Percentiles rank a stretch among this genome's conserved stretches.
Conservation (phyloP, 441 rosid genomes). For the Capsella rubella region DNA sequence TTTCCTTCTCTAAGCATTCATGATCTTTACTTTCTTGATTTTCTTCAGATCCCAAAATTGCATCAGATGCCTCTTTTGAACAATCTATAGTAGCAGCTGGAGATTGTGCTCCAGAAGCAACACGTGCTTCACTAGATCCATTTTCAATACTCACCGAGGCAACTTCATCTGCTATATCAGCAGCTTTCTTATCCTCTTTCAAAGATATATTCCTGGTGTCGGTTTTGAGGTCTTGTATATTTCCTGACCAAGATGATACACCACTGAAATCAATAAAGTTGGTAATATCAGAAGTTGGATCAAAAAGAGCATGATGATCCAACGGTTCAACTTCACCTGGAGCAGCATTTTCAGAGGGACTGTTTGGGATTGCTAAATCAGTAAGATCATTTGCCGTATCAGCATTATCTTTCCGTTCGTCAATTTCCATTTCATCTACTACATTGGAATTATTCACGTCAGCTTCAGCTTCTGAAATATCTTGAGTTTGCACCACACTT, state of each 20-base stretch:
- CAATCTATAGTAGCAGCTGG: slow-evolving; percentile 28
- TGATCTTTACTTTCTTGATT: slow-evolving; percentile 29
- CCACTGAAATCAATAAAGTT: slow-evolving; percentile 53
- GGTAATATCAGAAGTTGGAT: slow-evolving; percentile 48
- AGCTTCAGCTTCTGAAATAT: slow-evolving; percentile 20
- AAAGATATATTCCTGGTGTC: slow-evolving; percentile 28
- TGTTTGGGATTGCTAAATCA: slow-evolving; percentile 33
- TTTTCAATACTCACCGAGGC: slow-evolving; percentile 22
- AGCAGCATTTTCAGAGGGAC: slow-evolving; percentile 35
- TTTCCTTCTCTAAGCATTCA: slow-evolving; percentile 29
- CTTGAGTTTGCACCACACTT: slow-evolving; percentile 4
- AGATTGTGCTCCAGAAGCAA: slow-evolving; percentile 34
- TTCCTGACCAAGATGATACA: slow-evolving; percentile 49
- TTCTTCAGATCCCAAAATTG: slow-evolving; percentile 33
- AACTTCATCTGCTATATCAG: too few species aligned
- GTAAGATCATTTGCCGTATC: slow-evolving; percentile 26
- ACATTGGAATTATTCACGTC: not conserved
- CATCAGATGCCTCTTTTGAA: slow-evolving; percentile 30
- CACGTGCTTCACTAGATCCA: slow-evolving; percentile 11
- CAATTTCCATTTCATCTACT: slow-evolving; percentile 31
- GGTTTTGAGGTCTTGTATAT: slow-evolving; percentile 45
- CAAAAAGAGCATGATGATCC: slow-evolving; percentile 46
- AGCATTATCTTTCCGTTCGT: slow-evolving; percentile 38
- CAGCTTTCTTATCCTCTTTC: slow-evolving; percentile 38
- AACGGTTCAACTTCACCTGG: slow-evolving; percentile 47